Conservation (phyloP, 768 basidiomycete species). For the Trametes cingulata region DNA sequence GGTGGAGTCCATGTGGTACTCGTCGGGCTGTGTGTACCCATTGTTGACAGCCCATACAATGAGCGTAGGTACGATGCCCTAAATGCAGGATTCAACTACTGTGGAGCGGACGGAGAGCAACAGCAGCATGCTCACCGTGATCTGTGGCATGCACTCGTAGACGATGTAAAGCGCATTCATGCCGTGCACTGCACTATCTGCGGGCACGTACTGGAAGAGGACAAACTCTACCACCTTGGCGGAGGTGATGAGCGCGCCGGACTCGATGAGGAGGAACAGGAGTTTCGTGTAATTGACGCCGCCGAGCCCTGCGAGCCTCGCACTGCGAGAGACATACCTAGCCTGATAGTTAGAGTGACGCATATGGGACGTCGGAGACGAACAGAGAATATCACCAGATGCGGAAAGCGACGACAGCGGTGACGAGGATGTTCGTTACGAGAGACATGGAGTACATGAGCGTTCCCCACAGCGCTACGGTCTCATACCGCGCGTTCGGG, state of each 20-base stretch:
- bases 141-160: conserved; percentile 19
- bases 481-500: not conserved
- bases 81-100: too few relatives aligned
- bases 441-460: conserved; percentile 13
- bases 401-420: conserved; percentile 8
- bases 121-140: conserved; percentile 10
- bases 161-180: conserved; percentile 18
- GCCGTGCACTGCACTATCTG: not conserved
- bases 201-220: conserved; percentile 13
- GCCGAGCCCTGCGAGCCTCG: not conserved
- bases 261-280: conserved; percentile 17
- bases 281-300: conserved; percentile 6
- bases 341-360: not conserved
- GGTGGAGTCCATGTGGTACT: not conserved
- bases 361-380: not conserved
- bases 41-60: conserved; percentile 16
- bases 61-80: conserved; percentile 17
- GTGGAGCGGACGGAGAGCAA: not conserved
- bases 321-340: not conserved
- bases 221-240: conserved; percentile 19
- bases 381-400: conserved; percentile 16
- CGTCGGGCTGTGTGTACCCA: not conserved
- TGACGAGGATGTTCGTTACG: conserved; percentile 16
- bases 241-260: conserved; percentile 12
- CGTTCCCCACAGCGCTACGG: conserved; percentile 1